Conservation (phyloP, 352 stramenopile species). For the Pseudoperonospora humuli region DNA sequence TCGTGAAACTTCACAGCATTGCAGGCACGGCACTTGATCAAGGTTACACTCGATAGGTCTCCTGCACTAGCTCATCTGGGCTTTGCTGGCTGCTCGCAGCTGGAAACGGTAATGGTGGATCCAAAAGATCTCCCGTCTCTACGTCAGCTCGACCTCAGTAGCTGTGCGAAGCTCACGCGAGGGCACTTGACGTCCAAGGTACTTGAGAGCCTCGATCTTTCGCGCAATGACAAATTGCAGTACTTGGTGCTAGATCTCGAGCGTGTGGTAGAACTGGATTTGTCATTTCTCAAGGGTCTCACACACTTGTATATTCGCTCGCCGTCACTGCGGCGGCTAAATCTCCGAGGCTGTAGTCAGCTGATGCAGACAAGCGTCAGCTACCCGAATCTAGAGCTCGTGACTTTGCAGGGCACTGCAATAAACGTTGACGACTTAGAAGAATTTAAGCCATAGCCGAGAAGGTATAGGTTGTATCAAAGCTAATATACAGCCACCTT, state of each 20-base stretch:
- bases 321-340: conserved; percentile 29
- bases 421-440: conserved; percentile 33
- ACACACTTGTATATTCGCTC: conserved; percentile 48
- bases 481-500: conserved; percentile 11
- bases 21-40: conserved; percentile 35
- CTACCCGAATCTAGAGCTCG: conserved; percentile 33
- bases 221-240: conserved; percentile 37
- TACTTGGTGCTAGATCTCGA: conserved; percentile 41
- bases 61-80: conserved; percentile 23
- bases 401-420: conserved; percentile 37
- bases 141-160: conserved; percentile 26
- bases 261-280: conserved; percentile 24
- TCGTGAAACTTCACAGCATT: conserved; percentile 43
- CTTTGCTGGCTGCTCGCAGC: conserved; percentile 38
- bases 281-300: conserved; percentile 59
- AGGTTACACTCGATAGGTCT: conserved; percentile 23
- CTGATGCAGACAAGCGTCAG: conserved; percentile 27
- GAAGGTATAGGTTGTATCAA: no score
- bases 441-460: no score
- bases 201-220: conserved; percentile 37
- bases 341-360: conserved; percentile 37
- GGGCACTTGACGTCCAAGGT: conserved; percentile 45
- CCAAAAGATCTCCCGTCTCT: conserved; percentile 43
- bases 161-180: conserved; percentile 42
- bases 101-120: conserved; percentile 56